A percentile compares a stretch with the other conserved stretches of the same genome.
phyloP scores from a whole-genome alignment of 202 grass and related monocot genomes.

The Panicum hallii region DNA sequence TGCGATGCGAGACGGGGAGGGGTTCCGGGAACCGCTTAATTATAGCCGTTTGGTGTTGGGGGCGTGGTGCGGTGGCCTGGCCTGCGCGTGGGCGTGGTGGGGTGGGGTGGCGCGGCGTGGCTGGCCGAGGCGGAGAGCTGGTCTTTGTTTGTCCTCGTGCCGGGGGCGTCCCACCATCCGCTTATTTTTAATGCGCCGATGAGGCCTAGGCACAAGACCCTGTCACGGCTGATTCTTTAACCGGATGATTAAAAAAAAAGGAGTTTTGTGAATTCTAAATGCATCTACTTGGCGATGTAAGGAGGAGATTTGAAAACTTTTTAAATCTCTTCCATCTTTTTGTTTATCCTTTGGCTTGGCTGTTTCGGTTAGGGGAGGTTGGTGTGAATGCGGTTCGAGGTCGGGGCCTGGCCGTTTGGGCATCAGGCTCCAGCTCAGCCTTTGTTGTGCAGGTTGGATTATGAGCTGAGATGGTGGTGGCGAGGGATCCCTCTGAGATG shows the following conservation, averaged over 20 bases:
- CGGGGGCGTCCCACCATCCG: background rate
- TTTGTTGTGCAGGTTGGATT: conserved; percentile 25
- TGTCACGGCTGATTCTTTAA: background rate
- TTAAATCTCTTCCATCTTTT: background rate
- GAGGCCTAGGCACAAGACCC: conserved; percentile 13
- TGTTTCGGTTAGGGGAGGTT: conserved; percentile 3
- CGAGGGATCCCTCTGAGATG: conserved; percentile 21
- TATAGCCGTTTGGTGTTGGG: conserved; percentile 67
- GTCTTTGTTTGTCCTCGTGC: conserved; percentile 51
- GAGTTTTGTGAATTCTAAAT: background rate
- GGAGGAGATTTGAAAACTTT: background rate
- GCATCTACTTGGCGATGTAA: background rate
- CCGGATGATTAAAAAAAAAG: too few relatives aligned
- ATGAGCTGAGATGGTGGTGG: conserved; percentile 3
- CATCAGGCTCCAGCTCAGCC: conserved; percentile 24
- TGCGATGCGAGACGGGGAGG: background rate
- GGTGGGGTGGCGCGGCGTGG: background rate
- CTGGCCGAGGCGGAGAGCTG: background rate
- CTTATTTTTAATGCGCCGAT: background rate
- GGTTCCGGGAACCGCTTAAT: conserved; percentile 46
- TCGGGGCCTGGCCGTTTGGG: background rate
- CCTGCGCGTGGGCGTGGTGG: background rate
- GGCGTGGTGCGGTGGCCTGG: background rate
- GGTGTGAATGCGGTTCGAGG: background rate
- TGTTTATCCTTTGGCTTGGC: background rate